Evolutionary conservation across 139 green algal genomes (phyloP).

Genomic region (Chlorella sp.): DNA sequence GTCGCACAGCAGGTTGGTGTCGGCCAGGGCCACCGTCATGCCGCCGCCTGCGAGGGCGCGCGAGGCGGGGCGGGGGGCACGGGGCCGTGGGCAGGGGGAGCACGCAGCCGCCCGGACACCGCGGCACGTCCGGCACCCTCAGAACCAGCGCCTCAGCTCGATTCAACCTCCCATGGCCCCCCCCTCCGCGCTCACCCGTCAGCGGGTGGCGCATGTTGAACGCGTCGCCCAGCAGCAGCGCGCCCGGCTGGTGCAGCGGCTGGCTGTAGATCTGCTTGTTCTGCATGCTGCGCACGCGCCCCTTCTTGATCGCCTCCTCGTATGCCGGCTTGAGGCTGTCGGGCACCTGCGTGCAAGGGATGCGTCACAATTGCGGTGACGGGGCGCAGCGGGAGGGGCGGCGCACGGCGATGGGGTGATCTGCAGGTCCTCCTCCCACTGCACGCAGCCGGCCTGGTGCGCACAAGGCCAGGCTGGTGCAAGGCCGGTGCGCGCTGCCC

Average conservation of each 20-base stretch:
- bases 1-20: slow-evolving; percentile 82
- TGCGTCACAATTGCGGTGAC: not conserved
- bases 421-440: too few relatives aligned
- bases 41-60: slow-evolving; percentile 49
- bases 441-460: too few relatives aligned
- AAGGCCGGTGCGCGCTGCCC: too few relatives aligned
- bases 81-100: too few relatives aligned
- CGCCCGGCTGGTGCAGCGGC: slow-evolving; percentile 81
- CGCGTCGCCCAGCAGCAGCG: slow-evolving; percentile 94
- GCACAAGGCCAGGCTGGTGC: too few relatives aligned
- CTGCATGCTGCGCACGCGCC: slow-evolving; percentile 77
- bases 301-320: slow-evolving; percentile 59
- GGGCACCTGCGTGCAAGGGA: slow-evolving; percentile 66
- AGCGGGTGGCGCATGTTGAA: slow-evolving; percentile 99
- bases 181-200: slow-evolving; percentile 57
- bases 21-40: slow-evolving; percentile 92
- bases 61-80: too few relatives aligned
- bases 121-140: too few relatives aligned
- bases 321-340: slow-evolving; percentile 75
- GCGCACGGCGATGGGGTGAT: too few relatives aligned
- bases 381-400: too few relatives aligned
- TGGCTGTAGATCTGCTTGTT: slow-evolving; percentile 82
- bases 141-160: too few relatives aligned
- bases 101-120: too few relatives aligned
- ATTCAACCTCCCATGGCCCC: too few relatives aligned